Conservation (phyloP, 2,329 filamentous ascomycete genomes). For the Pseudogymnoascus pannorum region DNA sequence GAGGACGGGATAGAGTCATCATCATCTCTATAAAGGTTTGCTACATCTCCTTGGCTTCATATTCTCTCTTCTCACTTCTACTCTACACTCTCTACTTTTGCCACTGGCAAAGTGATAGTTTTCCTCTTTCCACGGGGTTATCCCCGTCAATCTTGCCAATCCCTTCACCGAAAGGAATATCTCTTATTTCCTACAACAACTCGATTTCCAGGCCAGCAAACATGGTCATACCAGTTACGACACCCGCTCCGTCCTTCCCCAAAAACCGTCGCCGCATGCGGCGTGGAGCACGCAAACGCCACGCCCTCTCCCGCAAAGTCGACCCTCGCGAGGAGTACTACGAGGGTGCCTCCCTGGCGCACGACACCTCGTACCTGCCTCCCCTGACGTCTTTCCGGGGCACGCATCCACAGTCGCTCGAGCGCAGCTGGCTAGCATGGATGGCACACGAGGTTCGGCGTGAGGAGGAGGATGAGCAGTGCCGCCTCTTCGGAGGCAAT, state of each 20-base stretch:
- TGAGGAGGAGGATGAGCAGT: slow-evolving; percentile 21
- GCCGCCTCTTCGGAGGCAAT: slow-evolving; percentile 26
- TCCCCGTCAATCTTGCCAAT: neutral
- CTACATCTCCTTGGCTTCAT: neutral
- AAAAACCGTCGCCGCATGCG: slow-evolving; percentile 1
- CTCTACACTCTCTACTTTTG: neutral
- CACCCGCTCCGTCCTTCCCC: neutral
- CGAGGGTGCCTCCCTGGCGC: neutral
- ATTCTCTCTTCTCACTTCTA: neutral
- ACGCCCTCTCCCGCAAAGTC: slow-evolving; percentile 3
- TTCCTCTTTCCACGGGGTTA: neutral
- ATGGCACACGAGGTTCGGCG: neutral
- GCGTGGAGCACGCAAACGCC: slow-evolving; percentile 1
- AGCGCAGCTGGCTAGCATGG: slow-evolving; percentile 3
- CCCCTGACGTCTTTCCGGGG: neutral
- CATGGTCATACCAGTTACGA: neutral
- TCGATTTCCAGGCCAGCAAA: neutral
- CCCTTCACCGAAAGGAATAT: neutral
- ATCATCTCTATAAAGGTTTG: slow-evolving; percentile 4
- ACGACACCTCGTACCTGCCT: neutral
- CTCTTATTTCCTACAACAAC: neutral
- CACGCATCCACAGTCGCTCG: neutral
- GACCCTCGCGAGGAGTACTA: neutral
- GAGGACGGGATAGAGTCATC: neutral
- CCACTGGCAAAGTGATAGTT: slow-evolving; percentile 1